Base-by-base conservation (phyloP, 495 filamentous ascomycete genomes). In the Penicillium egyptiacum region DNA sequence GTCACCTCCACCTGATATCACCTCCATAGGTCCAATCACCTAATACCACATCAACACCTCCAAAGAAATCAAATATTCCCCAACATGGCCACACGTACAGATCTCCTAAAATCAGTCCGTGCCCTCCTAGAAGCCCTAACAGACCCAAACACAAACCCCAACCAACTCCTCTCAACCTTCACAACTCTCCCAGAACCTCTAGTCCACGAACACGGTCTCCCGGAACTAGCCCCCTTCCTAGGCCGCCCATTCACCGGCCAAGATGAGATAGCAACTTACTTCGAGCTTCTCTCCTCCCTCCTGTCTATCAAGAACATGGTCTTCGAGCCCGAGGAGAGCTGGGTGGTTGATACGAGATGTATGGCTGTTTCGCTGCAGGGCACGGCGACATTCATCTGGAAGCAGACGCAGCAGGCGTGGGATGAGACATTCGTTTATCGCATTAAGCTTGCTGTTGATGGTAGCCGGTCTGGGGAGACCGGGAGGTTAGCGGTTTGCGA, bases 151-250 rank as follows among this genome's bases (percentile, higher is more conserved):
- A 57, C 63, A 16, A 37, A 67, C 9, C 50, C 59, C 42, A 58
- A 63, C 4, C 42, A 62, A 20, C 69, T 85, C 50, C 70, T 83
- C 26, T 45, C 69, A 30, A 69, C 79, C 61, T 86, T 86, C 78
- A 83, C 82, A 52, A 58, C 63, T 25, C 17, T 53, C 23, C 70
- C 71, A 14, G 49, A 68, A 3, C 72, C 76, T 5, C 47, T 71
- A 5, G 75, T 76, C 42, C 68, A 76, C 66, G 85, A 88, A 59
- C 81, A 87, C 69, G 85, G 85, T 7, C 77, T 83, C 11, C 82
- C 79, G 4, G 76, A 79, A 53, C 67, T 87, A 1, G 83, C 83
- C 11, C 84, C 85, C 10, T 88, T 86, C 60, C 71, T 87, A 0
- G 84, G 85, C 17, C 81, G 79, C 1, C 65, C 72, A 11, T 86